phyloP scores from a whole-genome alignment of 176 grass and related monocot genomes.

The Alopecurus myosuroides region DNA sequence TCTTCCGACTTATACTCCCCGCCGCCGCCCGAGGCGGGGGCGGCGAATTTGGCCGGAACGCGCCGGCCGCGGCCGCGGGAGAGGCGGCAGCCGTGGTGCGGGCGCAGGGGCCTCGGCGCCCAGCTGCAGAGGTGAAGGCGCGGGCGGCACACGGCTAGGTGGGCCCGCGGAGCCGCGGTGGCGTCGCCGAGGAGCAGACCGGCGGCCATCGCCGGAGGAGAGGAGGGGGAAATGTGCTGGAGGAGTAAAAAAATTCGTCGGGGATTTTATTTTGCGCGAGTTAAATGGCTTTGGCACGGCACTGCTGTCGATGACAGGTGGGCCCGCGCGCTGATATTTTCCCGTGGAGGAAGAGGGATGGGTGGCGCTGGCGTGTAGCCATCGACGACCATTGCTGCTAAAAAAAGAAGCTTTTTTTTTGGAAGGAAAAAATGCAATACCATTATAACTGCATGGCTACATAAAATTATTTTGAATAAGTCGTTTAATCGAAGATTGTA shows the following conservation, averaged over 20 bases:
- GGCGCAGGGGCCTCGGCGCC: conserved; percentile 8
- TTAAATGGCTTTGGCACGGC: not conserved
- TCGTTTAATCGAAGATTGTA: too few species aligned
- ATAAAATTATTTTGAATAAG: too few species aligned
- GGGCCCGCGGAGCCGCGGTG: conserved; percentile 25
- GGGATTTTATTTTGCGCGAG: not conserved
- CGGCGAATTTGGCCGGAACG: conserved; percentile 17
- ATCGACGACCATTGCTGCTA: not conserved
- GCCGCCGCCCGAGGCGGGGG: conserved; percentile 34
- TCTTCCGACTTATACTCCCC: conserved; percentile 27
- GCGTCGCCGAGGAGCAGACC: conserved; percentile 57
- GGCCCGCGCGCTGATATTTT: not conserved
- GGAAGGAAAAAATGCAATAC: too few species aligned
- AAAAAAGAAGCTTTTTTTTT: too few species aligned
- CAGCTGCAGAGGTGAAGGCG: conserved; percentile 22
- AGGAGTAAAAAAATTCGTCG: not conserved
- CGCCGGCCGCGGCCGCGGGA: not conserved
- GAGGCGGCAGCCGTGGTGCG: not conserved
- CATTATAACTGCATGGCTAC: too few species aligned
- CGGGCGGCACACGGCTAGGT: not conserved
- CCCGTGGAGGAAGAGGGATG: not conserved
- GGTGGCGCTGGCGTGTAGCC: not conserved
- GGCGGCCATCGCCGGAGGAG: conserved; percentile 45
- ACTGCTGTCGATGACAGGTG: not conserved
- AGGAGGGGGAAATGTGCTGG: not conserved